A percentile compares a stretch with the other conserved stretches of the same genome.
Evolutionary conservation across 176 grass and related monocot genomes (phyloP).

Genomic region (Bonia amplexicaulis): DNA sequence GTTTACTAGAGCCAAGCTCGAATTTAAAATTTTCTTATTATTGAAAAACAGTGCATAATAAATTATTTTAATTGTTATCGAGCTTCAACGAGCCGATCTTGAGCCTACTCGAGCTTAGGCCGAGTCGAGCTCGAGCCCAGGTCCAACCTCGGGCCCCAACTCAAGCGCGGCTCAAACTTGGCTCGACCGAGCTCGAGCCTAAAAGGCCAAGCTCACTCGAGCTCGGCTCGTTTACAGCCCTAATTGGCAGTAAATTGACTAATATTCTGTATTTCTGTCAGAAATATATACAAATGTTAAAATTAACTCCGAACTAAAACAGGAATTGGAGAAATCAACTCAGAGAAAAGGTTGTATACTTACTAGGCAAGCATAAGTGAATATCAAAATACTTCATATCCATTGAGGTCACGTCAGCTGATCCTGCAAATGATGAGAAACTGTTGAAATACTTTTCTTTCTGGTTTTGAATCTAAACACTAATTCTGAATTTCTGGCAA

Average conservation of each 20-base stretch:
- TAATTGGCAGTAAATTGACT: background rate
- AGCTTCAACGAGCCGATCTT: no score
- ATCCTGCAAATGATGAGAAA: conserved; percentile 9
- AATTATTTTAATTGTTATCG: no score
- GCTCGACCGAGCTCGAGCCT: no score
- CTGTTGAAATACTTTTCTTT: background rate
- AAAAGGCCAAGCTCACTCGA: no score
- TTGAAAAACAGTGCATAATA: no score
- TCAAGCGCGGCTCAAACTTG: no score
- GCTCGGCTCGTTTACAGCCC: no score
- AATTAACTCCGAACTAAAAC: background rate
- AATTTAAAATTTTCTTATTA: no score
- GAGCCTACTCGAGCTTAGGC: no score
- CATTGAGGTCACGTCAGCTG: background rate
- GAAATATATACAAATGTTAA: background rate
- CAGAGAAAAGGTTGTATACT: background rate
- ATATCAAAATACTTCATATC: background rate
- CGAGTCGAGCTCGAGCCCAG: no score
- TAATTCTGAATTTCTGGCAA: background rate
- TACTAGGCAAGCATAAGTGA: background rate
- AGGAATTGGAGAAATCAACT: conserved; percentile 23
- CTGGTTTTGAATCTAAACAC: background rate
- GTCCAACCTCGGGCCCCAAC: no score
- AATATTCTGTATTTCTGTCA: background rate
- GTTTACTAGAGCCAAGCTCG: no score